Base-by-base conservation (phyloP, 805 yeast species). In the Pichia nanzhaoensis region DNA sequence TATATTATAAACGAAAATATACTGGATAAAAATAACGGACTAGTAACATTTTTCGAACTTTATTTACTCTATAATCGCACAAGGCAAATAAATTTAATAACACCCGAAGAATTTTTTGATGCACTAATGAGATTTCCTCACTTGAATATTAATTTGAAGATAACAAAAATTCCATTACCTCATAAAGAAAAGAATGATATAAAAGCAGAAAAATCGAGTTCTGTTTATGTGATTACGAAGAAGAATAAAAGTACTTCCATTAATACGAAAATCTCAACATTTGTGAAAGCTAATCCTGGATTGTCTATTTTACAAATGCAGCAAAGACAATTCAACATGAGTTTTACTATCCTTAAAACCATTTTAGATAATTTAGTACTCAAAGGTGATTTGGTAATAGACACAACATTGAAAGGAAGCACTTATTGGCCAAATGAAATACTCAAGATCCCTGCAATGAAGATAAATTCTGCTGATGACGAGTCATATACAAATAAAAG, bases 51-150 rank as follows among this genome's bases (percentile, higher is more conserved):
- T 30, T 71, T 76, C 41, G 91, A 84, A 53, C 56, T 84, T 17
- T 84, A 71, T 60, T 77, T 82, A 0, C 51, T 77, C 21, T 84
- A 79, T 63, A 84, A 84, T 52, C 69, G 83, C 48, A 71, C 82
- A 0, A 70, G 85, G 51, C 79, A 87, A 2, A 69, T 78, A 8
- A 82, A 82, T 39, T 68, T 88, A 34, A 73, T 90, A 1, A 72
- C 86, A 1, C 86, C 96, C 1, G 63, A 62, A 20, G 95, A 87
- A 52, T 66, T 91, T 41, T 69, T 64, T 41, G 75, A 74, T 38
- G 80, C 95, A 0, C 73, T 87, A 36, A 17, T 4, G 24, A 42
- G 34, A 10, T 42, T 42, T 31, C 31, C 20, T 10, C 6, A 22
- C 2, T 39, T 45, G 18, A 33, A 31, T 41, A 39, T 35, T 7